phyloP scores from a whole-genome alignment of 2,329 filamentous ascomycete species.

The Claviceps pazoutovae region DNA sequence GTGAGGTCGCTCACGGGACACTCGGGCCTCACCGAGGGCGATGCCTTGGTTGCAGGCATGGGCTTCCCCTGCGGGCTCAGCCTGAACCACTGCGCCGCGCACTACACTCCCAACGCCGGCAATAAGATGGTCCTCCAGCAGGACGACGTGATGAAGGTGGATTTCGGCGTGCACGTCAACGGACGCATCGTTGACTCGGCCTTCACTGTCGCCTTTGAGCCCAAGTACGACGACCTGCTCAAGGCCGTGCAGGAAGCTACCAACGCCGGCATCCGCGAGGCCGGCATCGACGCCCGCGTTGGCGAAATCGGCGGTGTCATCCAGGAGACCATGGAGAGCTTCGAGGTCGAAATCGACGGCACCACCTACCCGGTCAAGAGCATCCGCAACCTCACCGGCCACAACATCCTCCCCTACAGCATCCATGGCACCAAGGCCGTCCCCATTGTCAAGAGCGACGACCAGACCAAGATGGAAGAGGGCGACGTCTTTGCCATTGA shows the following conservation, averaged over 20 bases:
- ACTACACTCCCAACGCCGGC: constrained; percentile 77
- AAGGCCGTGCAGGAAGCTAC: constrained; percentile 62
- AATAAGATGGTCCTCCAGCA: constrained; percentile 63
- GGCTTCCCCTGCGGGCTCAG: constrained; percentile 77
- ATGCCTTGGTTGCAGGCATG: constrained; percentile 66
- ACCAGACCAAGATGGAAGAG: constrained; percentile 95
- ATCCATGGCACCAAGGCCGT: constrained; percentile 92
- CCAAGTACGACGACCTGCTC: constrained; percentile 60
- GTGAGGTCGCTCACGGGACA: constrained; percentile 67
- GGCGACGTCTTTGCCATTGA: constrained; percentile 92
- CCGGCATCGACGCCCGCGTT: constrained; percentile 82
- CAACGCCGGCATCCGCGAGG: constrained; percentile 70
- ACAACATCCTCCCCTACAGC: constrained; percentile 77
- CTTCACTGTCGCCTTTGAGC: constrained; percentile 66
- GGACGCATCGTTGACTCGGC: constrained; percentile 71
- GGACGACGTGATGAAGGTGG: constrained; percentile 69
- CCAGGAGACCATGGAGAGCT: constrained; percentile 87
- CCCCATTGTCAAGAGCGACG: constrained; percentile 78
- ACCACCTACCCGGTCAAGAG: constrained; percentile 67
- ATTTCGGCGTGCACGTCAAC: constrained; percentile 70
- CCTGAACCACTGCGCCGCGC: constrained; percentile 73
- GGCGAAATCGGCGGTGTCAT: constrained; percentile 73
- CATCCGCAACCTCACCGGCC: constrained; percentile 77
- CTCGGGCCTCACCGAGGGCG: constrained; percentile 61
- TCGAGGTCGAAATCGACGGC: constrained; percentile 73